These are phyloP conservation scores for Pulveroboletus sp. DNA, from an alignment of 768 basidiomycete species.

Conservation along the genomic window DNA sequence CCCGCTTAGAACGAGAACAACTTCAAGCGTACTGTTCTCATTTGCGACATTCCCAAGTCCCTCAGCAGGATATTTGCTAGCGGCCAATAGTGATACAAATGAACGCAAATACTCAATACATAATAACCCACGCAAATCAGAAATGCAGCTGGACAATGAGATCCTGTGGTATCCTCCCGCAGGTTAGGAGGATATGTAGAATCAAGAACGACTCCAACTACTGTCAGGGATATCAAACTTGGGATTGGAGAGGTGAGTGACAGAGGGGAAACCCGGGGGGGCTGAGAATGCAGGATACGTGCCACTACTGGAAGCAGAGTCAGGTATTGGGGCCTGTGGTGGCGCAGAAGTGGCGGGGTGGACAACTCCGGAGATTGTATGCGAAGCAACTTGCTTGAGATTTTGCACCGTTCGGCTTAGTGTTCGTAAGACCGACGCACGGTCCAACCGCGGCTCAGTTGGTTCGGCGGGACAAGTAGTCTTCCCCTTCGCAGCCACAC, in stretches of 20 bases:
- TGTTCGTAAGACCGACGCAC: conserved; percentile 49
- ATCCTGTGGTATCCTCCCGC: conserved; percentile 20
- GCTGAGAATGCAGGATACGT: conserved; percentile 16
- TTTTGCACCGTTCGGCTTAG: conserved; percentile 53
- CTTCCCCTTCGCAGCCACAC: conserved; percentile 27
- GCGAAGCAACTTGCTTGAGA: conserved; percentile 36
- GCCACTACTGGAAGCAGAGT: conserved; percentile 1
- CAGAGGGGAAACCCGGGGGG: conserved; percentile 21
- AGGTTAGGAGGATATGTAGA: conserved; percentile 6
- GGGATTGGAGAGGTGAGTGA: conserved; percentile 30
- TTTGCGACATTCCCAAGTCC: background rate
- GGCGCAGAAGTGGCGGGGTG: conserved; percentile 5
- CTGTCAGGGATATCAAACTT: conserved; percentile 34
- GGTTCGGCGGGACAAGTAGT: background rate
- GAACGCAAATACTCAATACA: conserved; percentile 2
- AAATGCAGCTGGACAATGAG: background rate
- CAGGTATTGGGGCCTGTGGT: conserved; percentile 10
- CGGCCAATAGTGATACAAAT: conserved; percentile 15
- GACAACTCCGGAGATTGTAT: conserved; percentile 25
- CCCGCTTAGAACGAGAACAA: too few species aligned
- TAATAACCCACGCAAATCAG: background rate
- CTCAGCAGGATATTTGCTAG: background rate
- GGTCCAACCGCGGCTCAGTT: conserved; percentile 35
- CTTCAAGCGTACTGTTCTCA: too few species aligned
- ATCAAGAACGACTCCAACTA: conserved; percentile 23